A percentile compares a stretch with the other conserved stretches of the same genome.
These are phyloP conservation scores for Bothriochloa decipiens DNA, from an alignment of 176 grass and related monocot species.

Conservation along the genomic window DNA sequence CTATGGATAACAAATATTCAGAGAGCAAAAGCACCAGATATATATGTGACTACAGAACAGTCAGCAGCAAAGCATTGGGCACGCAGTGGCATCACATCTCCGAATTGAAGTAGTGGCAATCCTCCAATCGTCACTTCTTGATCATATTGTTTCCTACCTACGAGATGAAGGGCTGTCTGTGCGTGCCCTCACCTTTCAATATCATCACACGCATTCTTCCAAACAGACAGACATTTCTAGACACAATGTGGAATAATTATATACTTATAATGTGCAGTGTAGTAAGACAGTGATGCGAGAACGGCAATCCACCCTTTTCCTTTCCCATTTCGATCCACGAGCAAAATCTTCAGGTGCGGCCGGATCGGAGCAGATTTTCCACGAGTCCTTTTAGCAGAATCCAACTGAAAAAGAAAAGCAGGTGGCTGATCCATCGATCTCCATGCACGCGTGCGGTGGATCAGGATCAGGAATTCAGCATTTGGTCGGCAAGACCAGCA, in stretches of 20 bases:
- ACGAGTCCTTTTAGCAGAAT: slow-evolving; percentile 28
- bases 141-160: background rate
- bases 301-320: background rate
- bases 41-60: background rate
- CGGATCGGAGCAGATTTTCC: slow-evolving; percentile 18
- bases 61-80: background rate
- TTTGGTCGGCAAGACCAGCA: too few relatives aligned
- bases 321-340: background rate
- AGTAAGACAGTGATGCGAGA: background rate
- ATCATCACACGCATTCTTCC: background rate
- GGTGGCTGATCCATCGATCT: background rate
- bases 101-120: background rate
- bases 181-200: background rate
- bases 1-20: background rate
- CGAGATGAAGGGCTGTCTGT: background rate
- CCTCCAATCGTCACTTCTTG: background rate
- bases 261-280: background rate
- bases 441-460: slow-evolving; percentile 7
- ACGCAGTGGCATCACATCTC: slow-evolving; percentile 11
- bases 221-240: background rate
- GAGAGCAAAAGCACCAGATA: background rate
- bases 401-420: background rate
- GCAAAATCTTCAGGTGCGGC: background rate
- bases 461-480: background rate
- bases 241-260: background rate